A percentile compares a stretch with the other conserved stretches of the same genome.
These are phyloP conservation scores for Mucor lusitanicus DNA, from an alignment of 371 early-diverging fungal genomes.

Conservation along the genomic window DNA sequence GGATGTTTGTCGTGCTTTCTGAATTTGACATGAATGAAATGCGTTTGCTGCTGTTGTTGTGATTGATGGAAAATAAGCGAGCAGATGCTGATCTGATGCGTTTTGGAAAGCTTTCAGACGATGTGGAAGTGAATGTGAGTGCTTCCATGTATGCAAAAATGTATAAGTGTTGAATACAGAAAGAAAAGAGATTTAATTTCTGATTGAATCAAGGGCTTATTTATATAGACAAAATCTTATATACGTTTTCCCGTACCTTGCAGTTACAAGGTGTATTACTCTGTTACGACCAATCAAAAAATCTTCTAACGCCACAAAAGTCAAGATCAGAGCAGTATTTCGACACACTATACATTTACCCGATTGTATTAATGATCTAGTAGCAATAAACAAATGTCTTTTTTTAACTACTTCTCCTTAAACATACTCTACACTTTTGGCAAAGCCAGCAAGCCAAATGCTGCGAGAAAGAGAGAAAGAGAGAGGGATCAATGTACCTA, in stretches of 20 bases:
- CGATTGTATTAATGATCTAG: neutral
- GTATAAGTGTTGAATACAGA: neutral
- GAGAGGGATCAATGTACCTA: neutral
- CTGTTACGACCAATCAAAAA: neutral
- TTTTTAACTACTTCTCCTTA: neutral
- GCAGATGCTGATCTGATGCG: constrained; percentile 23
- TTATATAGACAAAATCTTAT: neutral
- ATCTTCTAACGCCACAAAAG: neutral
- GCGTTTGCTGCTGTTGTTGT: constrained; percentile 8
- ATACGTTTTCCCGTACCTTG: neutral
- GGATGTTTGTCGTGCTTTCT: neutral
- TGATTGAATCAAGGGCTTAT: neutral
- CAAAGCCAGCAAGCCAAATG: no score
- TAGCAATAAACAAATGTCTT: neutral
- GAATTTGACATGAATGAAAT: neutral
- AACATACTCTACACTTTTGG: neutral
- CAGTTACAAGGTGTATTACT: neutral
- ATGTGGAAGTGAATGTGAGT: neutral
- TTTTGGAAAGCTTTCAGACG: constrained; percentile 19
- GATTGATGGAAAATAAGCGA: constrained; percentile 14
- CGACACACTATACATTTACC: neutral
- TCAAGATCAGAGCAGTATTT: neutral
- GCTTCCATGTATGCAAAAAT: neutral
- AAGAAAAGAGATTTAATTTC: neutral
- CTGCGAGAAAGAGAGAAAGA: no score